These are phyloP conservation scores for Blastocystis sp. DNA, from an alignment of 352 stramenopile genomes.

Conservation along the genomic window DNA sequence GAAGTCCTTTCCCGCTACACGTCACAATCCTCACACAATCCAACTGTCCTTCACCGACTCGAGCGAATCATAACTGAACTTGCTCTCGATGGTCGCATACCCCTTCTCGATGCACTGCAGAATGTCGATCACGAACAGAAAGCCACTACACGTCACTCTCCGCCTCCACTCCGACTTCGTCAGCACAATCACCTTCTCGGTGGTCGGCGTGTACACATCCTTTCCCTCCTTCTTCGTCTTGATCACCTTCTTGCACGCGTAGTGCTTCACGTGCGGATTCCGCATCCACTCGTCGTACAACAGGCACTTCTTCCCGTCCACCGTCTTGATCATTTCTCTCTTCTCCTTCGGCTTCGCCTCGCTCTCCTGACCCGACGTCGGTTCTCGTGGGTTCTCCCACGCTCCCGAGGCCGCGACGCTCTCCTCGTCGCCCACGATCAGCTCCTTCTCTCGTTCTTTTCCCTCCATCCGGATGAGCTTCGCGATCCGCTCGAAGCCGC, in stretches of 20 bases:
- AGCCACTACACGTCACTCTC: background rate
- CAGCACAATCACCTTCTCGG: conserved; percentile 61
- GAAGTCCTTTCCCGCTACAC: conserved; percentile 66
- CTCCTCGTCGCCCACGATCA: background rate
- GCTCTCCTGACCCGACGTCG: background rate
- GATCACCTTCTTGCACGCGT: conserved; percentile 34
- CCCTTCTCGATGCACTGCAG: conserved; percentile 5
- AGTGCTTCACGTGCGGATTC: conserved; percentile 38
- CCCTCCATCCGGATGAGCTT: conserved; percentile 25
- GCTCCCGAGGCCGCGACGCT: background rate
- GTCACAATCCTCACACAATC: background rate
- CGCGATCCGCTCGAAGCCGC: conserved; percentile 26
- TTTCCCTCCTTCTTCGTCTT: conserved; percentile 41
- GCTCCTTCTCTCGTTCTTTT: background rate
- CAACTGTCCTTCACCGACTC: conserved; percentile 38
- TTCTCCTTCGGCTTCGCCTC: background rate
- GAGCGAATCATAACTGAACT: conserved; percentile 38
- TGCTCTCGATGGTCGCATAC: conserved; percentile 54
- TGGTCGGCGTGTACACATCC: conserved; percentile 11
- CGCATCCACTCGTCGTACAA: conserved; percentile 32
- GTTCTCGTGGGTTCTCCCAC: background rate
- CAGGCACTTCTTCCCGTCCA: conserved; percentile 65
- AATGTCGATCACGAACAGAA: conserved; percentile 71
- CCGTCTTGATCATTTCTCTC: conserved; percentile 30
- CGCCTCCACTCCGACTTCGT: background rate